Evolutionary conservation across 805 yeast species (phyloP).

Genomic region (Zygoascus biomembranicola): DNA sequence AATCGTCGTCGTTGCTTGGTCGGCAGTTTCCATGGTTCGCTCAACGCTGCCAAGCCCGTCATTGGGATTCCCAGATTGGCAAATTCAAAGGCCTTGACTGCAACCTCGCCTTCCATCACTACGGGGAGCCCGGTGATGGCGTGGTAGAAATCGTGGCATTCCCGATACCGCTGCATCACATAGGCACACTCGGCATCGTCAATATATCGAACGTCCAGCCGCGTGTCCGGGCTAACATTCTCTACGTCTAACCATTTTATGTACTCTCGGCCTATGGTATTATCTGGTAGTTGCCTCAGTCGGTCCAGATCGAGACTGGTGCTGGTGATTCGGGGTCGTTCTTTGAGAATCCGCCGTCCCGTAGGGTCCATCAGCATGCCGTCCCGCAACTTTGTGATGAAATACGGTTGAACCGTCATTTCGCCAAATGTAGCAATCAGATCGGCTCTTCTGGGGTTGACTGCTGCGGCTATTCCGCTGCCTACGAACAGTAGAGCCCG

Average conservation of each 20-base stretch:
- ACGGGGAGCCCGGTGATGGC: constrained; percentile 86
- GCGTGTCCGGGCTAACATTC: constrained; percentile 88
- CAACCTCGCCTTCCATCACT: constrained; percentile 91
- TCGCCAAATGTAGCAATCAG: constrained; percentile 56
- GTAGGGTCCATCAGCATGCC: constrained; percentile 67
- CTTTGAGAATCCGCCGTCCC: constrained; percentile 72
- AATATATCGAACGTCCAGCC: constrained; percentile 80
- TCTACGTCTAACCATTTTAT: constrained; percentile 75
- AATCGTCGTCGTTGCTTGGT: constrained; percentile 55
- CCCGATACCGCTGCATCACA: constrained; percentile 89
- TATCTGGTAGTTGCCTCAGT: constrained; percentile 51
- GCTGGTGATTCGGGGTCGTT: constrained; percentile 77
- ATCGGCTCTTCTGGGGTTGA: constrained; percentile 34
- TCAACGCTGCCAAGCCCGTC: constrained; percentile 88
- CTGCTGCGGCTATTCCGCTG: constrained; percentile 66
- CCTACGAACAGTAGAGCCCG: constrained; percentile 55
- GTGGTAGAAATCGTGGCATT: constrained; percentile 95
- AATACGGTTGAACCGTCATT: constrained; percentile 68
- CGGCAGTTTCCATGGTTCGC: constrained; percentile 75
- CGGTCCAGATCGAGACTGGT: constrained; percentile 56
- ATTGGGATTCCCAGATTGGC: constrained; percentile 89
- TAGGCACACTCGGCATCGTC: constrained; percentile 87
- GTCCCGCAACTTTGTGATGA: constrained; percentile 52
- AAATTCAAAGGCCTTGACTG: constrained; percentile 86
- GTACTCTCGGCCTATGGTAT: constrained; percentile 74